Conservation (phyloP, 768 basidiomycete species). For the Chalciporus sphaerocephalus region DNA sequence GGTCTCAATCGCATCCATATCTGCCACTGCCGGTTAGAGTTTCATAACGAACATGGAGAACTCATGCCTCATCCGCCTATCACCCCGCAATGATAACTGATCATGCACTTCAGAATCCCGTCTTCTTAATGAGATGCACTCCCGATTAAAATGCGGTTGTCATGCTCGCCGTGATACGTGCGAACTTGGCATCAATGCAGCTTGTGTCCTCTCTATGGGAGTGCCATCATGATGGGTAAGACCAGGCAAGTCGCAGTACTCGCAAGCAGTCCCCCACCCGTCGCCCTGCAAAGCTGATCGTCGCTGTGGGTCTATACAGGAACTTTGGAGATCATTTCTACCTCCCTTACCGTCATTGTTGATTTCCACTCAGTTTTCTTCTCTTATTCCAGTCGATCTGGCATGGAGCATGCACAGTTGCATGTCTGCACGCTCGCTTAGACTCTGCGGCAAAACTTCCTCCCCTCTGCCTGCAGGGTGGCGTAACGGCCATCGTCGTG, state of each 20-base stretch:
- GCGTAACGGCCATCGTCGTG: conserved; percentile 17
- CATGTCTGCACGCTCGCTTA: conserved; percentile 27
- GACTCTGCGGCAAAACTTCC: conserved; percentile 19
- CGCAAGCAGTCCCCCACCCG: not conserved
- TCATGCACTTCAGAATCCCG: conserved; percentile 15
- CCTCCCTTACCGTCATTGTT: conserved; percentile 7
- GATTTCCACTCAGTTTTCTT: conserved; percentile 3
- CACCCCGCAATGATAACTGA: conserved; percentile 18
- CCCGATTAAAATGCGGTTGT: conserved; percentile 17
- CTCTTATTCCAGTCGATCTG: conserved; percentile 10
- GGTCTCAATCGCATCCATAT: conserved; percentile 8
- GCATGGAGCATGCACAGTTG: conserved; percentile 17
- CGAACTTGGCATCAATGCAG: conserved; percentile 6
- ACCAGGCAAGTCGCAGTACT: not conserved
- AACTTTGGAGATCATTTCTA: conserved; percentile 10
- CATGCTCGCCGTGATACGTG: conserved; percentile 12
- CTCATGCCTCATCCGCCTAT: conserved; percentile 18
- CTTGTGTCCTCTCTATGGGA: conserved; percentile 1
- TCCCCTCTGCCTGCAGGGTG: conserved; percentile 28
- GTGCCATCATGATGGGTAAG: conserved; percentile 11
- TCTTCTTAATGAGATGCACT: conserved; percentile 10
- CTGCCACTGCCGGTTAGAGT: conserved; percentile 12
- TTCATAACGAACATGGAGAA: conserved; percentile 19
- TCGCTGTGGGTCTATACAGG: conserved; percentile 6
- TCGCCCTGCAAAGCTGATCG: conserved; percentile 2